Conservation (phyloP, 768 basidiomycete genomes). For the Porpolomopsis calyptriformis region DNA sequence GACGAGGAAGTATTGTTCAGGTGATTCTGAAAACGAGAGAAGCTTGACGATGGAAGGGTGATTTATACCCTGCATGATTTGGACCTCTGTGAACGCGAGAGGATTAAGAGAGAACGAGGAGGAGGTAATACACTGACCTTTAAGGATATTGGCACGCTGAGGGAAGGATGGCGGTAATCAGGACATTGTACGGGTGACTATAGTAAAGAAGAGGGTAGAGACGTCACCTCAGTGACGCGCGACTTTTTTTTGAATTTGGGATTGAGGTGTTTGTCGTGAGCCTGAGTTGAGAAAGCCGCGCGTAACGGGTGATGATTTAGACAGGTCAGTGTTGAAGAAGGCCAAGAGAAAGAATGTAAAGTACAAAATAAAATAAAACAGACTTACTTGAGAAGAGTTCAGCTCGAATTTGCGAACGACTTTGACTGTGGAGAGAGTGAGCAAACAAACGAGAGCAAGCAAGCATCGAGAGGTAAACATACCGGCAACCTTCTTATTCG, state of each 20-base stretch:
- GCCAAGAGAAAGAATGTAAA: constrained; percentile 8
- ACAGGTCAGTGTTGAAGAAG: constrained; percentile 19
- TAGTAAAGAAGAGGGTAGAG: constrained; percentile 14
- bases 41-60: constrained; percentile 93
- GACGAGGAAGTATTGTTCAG: constrained; percentile 88
- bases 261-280: constrained; percentile 88
- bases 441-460: constrained; percentile 8
- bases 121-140: constrained; percentile 43
- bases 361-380: constrained; percentile 15
- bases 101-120: constrained; percentile 1
- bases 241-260: constrained; percentile 93
- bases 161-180: constrained; percentile 19
- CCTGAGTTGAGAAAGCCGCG: constrained; percentile 38
- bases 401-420: constrained; percentile 91
- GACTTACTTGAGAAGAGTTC: constrained; percentile 79
- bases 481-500: constrained; percentile 78
- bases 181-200: constrained; percentile 8
- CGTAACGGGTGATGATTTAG: constrained; percentile 19
- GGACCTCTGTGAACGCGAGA: constrained; percentile 60
- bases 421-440: constrained; percentile 51
- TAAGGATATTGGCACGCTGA: constrained; percentile 95
- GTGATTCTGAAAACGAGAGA: constrained; percentile 82
- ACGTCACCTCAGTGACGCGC: constrained; percentile 92
- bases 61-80: constrained; percentile 93
- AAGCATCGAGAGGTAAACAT: constrained; percentile 20